Evolutionary conservation across 805 yeast genomes (phyloP), one percentile per base, ranked within the genome.

Genomic region (Lipomyces chichibuensis): DNA sequence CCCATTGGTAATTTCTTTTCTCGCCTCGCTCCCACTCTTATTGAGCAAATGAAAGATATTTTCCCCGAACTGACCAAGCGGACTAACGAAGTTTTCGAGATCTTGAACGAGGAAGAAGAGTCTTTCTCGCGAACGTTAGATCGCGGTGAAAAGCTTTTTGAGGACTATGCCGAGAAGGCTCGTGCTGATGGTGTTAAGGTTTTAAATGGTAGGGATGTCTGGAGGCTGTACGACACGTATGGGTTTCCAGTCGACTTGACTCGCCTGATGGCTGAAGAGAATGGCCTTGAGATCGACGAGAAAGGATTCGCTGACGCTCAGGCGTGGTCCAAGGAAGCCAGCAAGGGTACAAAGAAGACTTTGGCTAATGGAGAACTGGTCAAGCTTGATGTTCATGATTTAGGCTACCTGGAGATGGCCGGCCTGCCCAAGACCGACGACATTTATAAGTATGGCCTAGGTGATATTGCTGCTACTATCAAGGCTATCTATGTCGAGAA

Each of bases 161-260:
- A 94, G 81, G 91, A 90, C 77, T 95, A 94, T 75, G 97, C 98
- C 57, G 85, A 86, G 61, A 86, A 86, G 74, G 97, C 98, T 64
- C 82, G 89, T 61, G 86, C 88, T 75, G 84, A 89, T 35, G 88
- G 90, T 57, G 86, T 85, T 70, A 92, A 88, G 79, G 85, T 89
- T 52, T 84, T 95, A 70, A 86, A 90, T 59, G 99, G 99, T 78
- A 88, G 86, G 75, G 98, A 94, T 78, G 99, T 95, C 52, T 95
- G 99, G 99, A 87, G 99, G 81, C 84, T 95, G 74, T 95, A 95
- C 75, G 99, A 95, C 75, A 95, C 99, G 13, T 95, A 94, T 77
- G 99, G 99, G 66, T 95, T 95, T 90, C 99, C 99, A 51, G 98
- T 92, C 65, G 99, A 95, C 80, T 85, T 95, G 77, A 95, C 99